Evolutionary conservation across 2,329 filamentous ascomycete genomes (phyloP).

Genomic region (Emmonsiellopsis sp.): DNA sequence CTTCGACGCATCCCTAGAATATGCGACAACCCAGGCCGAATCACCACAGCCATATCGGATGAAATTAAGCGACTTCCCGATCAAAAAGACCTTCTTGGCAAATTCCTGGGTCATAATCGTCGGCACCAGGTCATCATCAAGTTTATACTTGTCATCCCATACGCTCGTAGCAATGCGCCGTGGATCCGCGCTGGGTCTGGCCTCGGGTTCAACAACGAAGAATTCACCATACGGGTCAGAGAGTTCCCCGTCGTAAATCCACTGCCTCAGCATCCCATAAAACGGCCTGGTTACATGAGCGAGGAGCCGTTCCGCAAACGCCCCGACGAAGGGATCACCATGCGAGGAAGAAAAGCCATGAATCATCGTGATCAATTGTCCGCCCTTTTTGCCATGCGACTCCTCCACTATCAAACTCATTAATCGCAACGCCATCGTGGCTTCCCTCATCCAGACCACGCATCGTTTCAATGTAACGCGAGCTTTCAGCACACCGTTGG

Average conservation of each 20-base stretch:
- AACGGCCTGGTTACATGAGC: conserved; percentile 85
- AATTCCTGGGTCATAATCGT: conserved; percentile 90
- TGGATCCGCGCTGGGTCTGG: conserved; percentile 40
- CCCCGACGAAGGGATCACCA: conserved; percentile 86
- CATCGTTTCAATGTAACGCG: conserved; percentile 92
- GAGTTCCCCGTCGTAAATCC: conserved; percentile 97
- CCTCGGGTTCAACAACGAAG: conserved; percentile 77
- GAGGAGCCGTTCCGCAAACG: conserved; percentile 83
- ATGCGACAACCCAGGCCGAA: conserved; percentile 87
- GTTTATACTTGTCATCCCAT: conserved; percentile 95
- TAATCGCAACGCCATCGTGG: conserved; percentile 85
- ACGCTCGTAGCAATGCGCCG: conserved; percentile 64
- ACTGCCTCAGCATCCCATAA: conserved; percentile 89
- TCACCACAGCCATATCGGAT: conserved; percentile 93
- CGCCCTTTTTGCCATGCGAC: conserved; percentile 69
- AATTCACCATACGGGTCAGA: conserved; percentile 95
- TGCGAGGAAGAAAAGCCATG: conserved; percentile 89
- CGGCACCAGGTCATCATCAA: conserved; percentile 77
- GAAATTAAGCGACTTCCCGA: conserved; percentile 96
- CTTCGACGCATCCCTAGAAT: conserved; percentile 86
- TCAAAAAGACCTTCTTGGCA: conserved; percentile 91
- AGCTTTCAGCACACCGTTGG: conserved; percentile 67
- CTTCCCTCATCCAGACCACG: conserved; percentile 93
- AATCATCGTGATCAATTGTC: conserved; percentile 85
- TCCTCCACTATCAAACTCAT: conserved; percentile 94